Evolutionary conservation across 2,329 filamentous ascomycete genomes (phyloP), one percentile per base, ranked within the genome.

Genomic region (Diaporthe longicolla): DNA sequence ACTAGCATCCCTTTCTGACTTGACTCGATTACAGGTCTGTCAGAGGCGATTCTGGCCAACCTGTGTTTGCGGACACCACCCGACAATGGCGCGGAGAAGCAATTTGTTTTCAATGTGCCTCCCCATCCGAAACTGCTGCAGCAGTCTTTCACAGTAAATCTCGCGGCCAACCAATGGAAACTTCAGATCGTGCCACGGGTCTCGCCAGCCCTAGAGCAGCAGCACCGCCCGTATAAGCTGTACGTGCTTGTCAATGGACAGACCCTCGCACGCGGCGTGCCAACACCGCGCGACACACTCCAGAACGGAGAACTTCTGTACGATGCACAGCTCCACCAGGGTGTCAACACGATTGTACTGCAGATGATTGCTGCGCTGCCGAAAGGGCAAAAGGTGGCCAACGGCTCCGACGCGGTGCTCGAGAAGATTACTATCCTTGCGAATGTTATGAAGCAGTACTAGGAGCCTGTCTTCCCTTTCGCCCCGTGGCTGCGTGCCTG

Each of bases 391-490:
- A 90, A 88, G 75, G 83, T 88, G 50, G 84, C 87, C 0, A 87
- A 87, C 35, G 91, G 89, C 0, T 86, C 91, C 13, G 90, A 92
- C 76, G 89, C 93, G 48, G 94, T 97, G 80, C 85, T 95, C 76
- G 95, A 98, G 84, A 93, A 93, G 78, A 88, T 95, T 73, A 94
- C 91, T 1, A 87, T 97, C 37, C 93, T 93, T 83, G 89, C 93
- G 75, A 93, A 97, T 82, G 83, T 97, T 78, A 83, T 91, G 81
- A 89, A 84, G 82, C 81, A 81, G 68, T 88, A 52, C 26, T 71
- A 81, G 78, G 59, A 69, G 17, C 24, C n/a, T 61, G 19, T 24
- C 19, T 37, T 24, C 7, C n/a, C 19, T 37, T 63, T 32, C 15
- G n/a, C 69, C 29, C 7, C 40, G 45, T 40, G 57, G 17, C 26